Evolutionary conservation across 257 asterid species (phyloP).

Genomic region (Datura wrightii): DNA sequence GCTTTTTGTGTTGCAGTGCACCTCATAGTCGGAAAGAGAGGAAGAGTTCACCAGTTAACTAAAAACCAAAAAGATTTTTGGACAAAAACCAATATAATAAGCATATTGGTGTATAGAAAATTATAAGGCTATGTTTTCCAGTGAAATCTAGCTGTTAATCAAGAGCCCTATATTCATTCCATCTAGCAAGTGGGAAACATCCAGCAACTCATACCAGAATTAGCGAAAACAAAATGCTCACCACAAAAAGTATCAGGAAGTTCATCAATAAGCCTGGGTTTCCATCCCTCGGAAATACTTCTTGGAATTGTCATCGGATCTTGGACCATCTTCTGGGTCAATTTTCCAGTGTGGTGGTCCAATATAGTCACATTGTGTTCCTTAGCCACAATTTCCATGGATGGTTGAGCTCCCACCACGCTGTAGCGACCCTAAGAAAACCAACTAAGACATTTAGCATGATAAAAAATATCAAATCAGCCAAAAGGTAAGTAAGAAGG

Average conservation of each 20-base stretch:
- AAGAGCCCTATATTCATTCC: too few species aligned
- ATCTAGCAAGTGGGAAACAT: neutral
- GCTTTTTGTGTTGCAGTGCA: neutral
- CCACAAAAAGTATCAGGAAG: constrained; percentile 93
- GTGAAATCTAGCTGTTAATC: neutral
- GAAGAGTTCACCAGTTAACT: neutral
- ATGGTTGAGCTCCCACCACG: constrained; percentile 85
- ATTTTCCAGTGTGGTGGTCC: constrained; percentile 64
- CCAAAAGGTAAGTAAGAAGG: neutral
- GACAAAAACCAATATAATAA: neutral
- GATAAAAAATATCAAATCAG: neutral
- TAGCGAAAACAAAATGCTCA: constrained; percentile 37
- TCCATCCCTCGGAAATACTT: constrained; percentile 75
- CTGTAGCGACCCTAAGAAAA: constrained; percentile 81
- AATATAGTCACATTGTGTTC: constrained; percentile 70
- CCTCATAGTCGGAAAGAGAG: neutral
- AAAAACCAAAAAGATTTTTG: neutral
- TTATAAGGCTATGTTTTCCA: neutral
- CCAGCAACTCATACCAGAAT: neutral
- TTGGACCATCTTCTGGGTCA: constrained; percentile 54
- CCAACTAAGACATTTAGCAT: neutral
- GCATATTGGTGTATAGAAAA: neutral
- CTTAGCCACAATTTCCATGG: constrained; percentile 77
- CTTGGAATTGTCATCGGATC: constrained; percentile 80
- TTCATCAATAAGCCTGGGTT: constrained; percentile 62